These are phyloP conservation scores for Aspergillus wentii DNA, from an alignment of 495 filamentous ascomycete species.

Conservation along the genomic window DNA sequence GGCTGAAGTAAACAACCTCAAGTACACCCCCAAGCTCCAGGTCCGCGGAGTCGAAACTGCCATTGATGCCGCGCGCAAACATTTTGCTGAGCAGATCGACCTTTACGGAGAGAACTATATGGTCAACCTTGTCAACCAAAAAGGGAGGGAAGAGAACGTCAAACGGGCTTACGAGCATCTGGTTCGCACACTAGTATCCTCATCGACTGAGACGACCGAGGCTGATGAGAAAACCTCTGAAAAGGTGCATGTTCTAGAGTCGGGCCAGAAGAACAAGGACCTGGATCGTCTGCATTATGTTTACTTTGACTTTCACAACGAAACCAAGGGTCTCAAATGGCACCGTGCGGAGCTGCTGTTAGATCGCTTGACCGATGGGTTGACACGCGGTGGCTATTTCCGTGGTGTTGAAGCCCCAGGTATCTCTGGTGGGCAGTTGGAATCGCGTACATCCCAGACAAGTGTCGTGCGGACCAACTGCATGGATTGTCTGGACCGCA, in stretches of 20 bases:
- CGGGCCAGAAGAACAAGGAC: slow-evolving; percentile 51
- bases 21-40: slow-evolving; percentile 85
- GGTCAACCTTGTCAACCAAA: slow-evolving; percentile 95
- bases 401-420: slow-evolving; percentile 82
- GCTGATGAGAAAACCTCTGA: slow-evolving; percentile 58
- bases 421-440: slow-evolving; percentile 60
- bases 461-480: slow-evolving; percentile 94
- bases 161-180: slow-evolving; percentile 92
- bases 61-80: slow-evolving; percentile 67
- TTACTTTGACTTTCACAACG: slow-evolving; percentile 97
- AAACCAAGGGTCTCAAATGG: slow-evolving; percentile 92
- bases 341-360: slow-evolving; percentile 84
- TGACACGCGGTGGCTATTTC: slow-evolving; percentile 82
- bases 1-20: slow-evolving; percentile 87
- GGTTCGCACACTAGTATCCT: slow-evolving; percentile 66
- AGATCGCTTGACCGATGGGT: slow-evolving; percentile 66
- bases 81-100: slow-evolving; percentile 88
- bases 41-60: slow-evolving; percentile 82
- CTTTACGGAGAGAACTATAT: slow-evolving; percentile 95
- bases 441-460: slow-evolving; percentile 72
- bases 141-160: slow-evolving; percentile 77
- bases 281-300: slow-evolving; percentile 87
- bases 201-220: slow-evolving; percentile 59
- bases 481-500: slow-evolving; percentile 98
- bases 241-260: slow-evolving; percentile 73